phyloP scores from a whole-genome alignment of 768 basidiomycete species.

The Lactarius akahatsu region DNA sequence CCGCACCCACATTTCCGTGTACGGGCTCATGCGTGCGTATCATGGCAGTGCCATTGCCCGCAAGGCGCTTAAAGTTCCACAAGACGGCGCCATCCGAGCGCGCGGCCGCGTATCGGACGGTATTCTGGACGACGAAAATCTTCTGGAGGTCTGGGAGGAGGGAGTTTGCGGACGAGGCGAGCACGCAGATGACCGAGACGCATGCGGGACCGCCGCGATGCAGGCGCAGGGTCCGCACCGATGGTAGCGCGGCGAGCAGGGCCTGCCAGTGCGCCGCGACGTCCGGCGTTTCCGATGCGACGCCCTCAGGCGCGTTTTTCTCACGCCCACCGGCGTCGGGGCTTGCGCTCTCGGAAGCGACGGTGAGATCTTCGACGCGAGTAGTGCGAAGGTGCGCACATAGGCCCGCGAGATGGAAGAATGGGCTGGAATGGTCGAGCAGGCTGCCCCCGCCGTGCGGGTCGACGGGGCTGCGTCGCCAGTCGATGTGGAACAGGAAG shows the following conservation, averaged over 20 bases:
- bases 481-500: constrained; percentile 16
- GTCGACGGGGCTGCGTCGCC: constrained; percentile 21
- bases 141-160: constrained; percentile 20
- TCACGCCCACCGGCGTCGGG: background rate
- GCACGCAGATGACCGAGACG: background rate
- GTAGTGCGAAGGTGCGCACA: constrained; percentile 6
- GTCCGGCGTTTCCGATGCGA: background rate
- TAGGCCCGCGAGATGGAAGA: constrained; percentile 18
- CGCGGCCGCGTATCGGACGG: background rate
- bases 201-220: background rate
- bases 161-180: background rate
- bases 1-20: background rate
- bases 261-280: constrained; percentile 5
- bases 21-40: background rate
- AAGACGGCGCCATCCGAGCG: background rate
- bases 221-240: constrained; percentile 8
- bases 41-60: background rate
- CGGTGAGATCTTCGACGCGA: constrained; percentile 1
- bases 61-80: constrained; percentile 20
- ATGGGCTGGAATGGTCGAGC: constrained; percentile 23
- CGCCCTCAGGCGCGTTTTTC: background rate
- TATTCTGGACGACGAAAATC: constrained; percentile 9
- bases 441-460: constrained; percentile 5
- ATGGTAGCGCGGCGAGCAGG: background rate
- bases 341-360: constrained; percentile 5